Evolutionary conservation across 2,329 filamentous ascomycete species (phyloP), one percentile per base, ranked within the genome.

Genomic region (Apiospora sp.): DNA sequence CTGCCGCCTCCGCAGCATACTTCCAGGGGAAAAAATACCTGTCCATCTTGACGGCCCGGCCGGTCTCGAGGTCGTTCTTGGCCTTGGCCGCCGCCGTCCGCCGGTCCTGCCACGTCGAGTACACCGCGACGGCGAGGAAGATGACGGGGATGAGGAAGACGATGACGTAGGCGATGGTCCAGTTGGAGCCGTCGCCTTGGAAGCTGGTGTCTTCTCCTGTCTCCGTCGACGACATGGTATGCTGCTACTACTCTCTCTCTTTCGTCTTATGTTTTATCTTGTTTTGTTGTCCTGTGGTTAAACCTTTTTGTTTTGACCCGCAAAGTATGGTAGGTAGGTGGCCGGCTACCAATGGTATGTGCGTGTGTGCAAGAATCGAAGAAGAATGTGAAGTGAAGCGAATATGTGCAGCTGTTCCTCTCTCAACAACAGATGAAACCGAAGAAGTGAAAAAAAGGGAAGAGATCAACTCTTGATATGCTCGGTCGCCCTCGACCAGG

Each of bases 21-120:
- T 12, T 34, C 54, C 54, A 61, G 19, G 58, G 34, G 34, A 27
- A 24, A 24, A 16, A 67, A 44, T 68, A 44, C 84, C 81, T 68
- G 82, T 80, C 68, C 81, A 74, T 77, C 83, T 83, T 3, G 78
- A 71, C 77, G 73, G 73, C 67, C 69, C 78, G 64, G 58, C 75
- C 67, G 74, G 67, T 67, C 72, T 78, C 77, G 67, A 76, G 69
- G 70, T 79, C 77, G 44, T 41, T 27, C 58, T 41, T 64, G 7
- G 19, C 58, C 58, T 64, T 64, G 37, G 69, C 48, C 22, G 61
- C 16, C 37, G 30, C 37, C 27, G n/a, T 54, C 34, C 37, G 34
- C 46, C 54, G 73, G n/a, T 77, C 74, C 4, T 73, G 73, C 73
- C 75, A 73, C 4, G 49, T 68, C 37, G 78, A 75, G 51, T 72